Evolutionary conservation across 2,329 filamentous ascomycete species (phyloP), one percentile per base, ranked within the genome.

Genomic region (Penicillium sp.): DNA sequence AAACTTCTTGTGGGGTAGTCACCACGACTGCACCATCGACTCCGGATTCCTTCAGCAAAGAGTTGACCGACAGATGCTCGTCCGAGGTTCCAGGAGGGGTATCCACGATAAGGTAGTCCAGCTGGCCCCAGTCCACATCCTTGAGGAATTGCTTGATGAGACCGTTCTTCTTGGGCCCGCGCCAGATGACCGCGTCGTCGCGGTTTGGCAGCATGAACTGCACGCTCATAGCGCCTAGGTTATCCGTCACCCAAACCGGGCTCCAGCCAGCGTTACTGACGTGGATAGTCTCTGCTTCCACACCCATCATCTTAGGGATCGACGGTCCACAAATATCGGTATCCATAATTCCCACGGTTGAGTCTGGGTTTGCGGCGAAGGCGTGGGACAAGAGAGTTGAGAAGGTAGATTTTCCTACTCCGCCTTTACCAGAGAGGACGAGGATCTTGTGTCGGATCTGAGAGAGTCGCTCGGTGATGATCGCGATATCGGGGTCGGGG

Each of bases 291-390:
- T 99, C 93, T 26, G 86, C 80, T 75, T 97, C 93, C 1, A 97
- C 93, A 33, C 95, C 95, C 88, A 99, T 93, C 93, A 99, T 98
- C 79, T 97, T 97, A 21, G 95, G 95, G 68, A 99, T 97, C 62
- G 88, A 92, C 0, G 95, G 95, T 0, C 95, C 95, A 77, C 92
- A 97, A 61, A 99, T 96, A 75, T 99, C 95, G 7, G 95, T 96
- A 76, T 99, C 95, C 92, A 98, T 97, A 67, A 99, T 88, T 21
- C 93, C 95, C 27, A 99, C 91, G 1, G 86, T 91, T 55, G 81
- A 88, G 46, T 88, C 85, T 0, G 88, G 86, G 73, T 96, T 91
- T 14, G 86, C 85, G 1, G 95, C 91, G 68, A 99, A 96, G 1
- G 91, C 93, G 72, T 96, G 92, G 2, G 91, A 90, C 19, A 98